phyloP scores from a whole-genome alignment of 2,329 filamentous ascomycete genomes.

The Fusarium concolor region DNA sequence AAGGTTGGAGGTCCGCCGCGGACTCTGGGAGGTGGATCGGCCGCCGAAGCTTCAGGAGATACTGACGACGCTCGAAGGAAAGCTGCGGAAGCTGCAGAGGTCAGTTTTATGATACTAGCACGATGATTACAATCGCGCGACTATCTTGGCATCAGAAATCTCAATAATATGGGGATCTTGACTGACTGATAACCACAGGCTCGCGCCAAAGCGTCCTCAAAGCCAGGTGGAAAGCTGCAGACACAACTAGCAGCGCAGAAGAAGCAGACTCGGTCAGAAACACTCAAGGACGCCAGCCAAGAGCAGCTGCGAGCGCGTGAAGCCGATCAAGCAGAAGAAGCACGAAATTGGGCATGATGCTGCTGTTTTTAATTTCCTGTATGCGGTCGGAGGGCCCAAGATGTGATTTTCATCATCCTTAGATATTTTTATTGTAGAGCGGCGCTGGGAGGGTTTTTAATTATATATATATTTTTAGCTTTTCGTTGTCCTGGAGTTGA shows the following conservation, averaged over 20 bases:
- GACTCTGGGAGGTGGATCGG: conserved; percentile 69
- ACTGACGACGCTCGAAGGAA: conserved; percentile 73
- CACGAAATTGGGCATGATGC: conserved; percentile 52
- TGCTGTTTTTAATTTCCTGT: background rate
- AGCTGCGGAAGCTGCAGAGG: conserved; percentile 87
- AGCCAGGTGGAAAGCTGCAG: conserved; percentile 75
- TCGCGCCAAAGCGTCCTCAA: conserved; percentile 70
- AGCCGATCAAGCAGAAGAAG: conserved; percentile 67
- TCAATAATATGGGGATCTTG: background rate
- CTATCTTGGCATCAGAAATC: background rate
- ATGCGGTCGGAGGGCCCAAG: background rate
- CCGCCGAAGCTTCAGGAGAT: conserved; percentile 44
- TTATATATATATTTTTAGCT: background rate
- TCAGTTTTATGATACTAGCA: conserved; percentile 56
- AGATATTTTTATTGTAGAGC: background rate
- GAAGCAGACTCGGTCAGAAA: conserved; percentile 75
- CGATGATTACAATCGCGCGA: background rate
- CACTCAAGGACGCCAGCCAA: conserved; percentile 74
- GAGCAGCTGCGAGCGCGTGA: conserved; percentile 74
- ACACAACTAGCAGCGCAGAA: conserved; percentile 80
- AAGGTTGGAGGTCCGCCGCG: conserved; percentile 68
- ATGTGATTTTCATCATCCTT: background rate
- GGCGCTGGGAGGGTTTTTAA: background rate
- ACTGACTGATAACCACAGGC: conserved; percentile 61
- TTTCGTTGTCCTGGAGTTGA: conserved; percentile 8